Evolutionary conservation across 1,139 yeast species (phyloP).

Genomic region (Saccharomyces hybrid): DNA sequence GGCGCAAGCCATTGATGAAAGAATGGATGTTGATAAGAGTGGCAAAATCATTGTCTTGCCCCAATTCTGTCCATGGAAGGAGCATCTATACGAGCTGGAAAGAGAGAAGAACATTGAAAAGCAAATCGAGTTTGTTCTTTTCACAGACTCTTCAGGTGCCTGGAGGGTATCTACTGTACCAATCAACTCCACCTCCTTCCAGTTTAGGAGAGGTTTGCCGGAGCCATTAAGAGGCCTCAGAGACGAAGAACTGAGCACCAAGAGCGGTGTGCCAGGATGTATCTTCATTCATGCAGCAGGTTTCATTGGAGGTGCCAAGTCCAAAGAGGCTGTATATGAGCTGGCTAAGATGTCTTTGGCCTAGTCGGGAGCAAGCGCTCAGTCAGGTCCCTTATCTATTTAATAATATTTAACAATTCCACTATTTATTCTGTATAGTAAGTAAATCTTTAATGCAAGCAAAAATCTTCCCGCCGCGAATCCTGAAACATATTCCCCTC

Average conservation of each 20-base stretch:
- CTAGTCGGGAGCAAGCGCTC: neutral
- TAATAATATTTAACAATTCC: neutral
- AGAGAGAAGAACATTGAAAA: conserved; percentile 41
- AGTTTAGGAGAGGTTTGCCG: conserved; percentile 79
- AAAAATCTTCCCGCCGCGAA: neutral
- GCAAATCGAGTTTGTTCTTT: conserved; percentile 65
- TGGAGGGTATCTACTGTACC: conserved; percentile 95
- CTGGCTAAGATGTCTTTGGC: conserved; percentile 54
- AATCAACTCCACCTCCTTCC: conserved; percentile 63
- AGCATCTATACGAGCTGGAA: conserved; percentile 74
- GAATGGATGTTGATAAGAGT: conserved; percentile 47
- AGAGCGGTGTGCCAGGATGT: conserved; percentile 75
- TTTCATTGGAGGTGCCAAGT: conserved; percentile 88
- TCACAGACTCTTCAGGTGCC: conserved; percentile 58
- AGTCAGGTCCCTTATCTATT: neutral
- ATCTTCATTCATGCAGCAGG: conserved; percentile 95
- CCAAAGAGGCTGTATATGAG: conserved; percentile 67
- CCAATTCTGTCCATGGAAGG: conserved; percentile 89
- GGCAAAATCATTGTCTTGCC: conserved; percentile 70
- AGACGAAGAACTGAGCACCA: conserved; percentile 67
- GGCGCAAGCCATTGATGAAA: conserved; percentile 50
- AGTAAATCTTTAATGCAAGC: neutral
- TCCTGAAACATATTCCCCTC: neutral
- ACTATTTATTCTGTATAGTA: neutral
- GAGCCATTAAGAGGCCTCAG: conserved; percentile 91